Evolutionary conservation across 352 stramenopile genomes (phyloP).

Genomic region (Phytophthora gonapodyides): DNA sequence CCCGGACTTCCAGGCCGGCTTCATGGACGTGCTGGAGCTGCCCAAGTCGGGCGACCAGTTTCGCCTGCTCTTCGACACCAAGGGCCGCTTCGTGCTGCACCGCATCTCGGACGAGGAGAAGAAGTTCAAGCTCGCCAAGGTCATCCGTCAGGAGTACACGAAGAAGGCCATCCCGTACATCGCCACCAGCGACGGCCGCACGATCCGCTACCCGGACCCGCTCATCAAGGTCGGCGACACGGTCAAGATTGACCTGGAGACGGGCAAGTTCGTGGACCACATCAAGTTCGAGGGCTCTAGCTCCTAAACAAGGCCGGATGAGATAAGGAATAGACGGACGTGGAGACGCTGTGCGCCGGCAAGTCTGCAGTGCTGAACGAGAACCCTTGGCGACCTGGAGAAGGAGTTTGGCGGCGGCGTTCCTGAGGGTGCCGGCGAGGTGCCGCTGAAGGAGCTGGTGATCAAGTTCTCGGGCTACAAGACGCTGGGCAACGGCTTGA

Average conservation of each 20-base stretch:
- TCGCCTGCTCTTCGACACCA: constrained; percentile 98
- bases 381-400: constrained; percentile 85
- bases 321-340: constrained; percentile 76
- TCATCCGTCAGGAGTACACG: constrained; percentile 95
- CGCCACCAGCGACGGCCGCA: constrained; percentile 98
- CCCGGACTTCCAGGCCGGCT: constrained; percentile 97
- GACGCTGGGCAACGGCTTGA: constrained; percentile 56
- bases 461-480: constrained; percentile 75
- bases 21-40: constrained; percentile 99
- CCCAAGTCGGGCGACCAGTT: constrained; percentile 97
- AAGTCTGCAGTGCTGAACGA: constrained; percentile 91
- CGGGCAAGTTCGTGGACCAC: constrained; percentile 97
- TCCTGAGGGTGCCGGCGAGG: constrained; percentile 72
- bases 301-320: constrained; percentile 78
- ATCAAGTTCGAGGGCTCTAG: constrained; percentile 99
- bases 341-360: constrained; percentile 81
- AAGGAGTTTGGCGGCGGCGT: constrained; percentile 82
- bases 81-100: constrained; percentile 99
- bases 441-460: constrained; percentile 74
- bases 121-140: constrained; percentile 99
- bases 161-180: constrained; percentile 98
- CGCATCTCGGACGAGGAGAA: constrained; percentile 96
- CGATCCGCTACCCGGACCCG: constrained; percentile 98
- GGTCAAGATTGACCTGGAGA: constrained; percentile 98
- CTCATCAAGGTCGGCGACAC: constrained; percentile 99